These are phyloP conservation scores for Mycena albidolilacea DNA, from an alignment of 768 basidiomycete genomes.

Conservation along the genomic window DNA sequence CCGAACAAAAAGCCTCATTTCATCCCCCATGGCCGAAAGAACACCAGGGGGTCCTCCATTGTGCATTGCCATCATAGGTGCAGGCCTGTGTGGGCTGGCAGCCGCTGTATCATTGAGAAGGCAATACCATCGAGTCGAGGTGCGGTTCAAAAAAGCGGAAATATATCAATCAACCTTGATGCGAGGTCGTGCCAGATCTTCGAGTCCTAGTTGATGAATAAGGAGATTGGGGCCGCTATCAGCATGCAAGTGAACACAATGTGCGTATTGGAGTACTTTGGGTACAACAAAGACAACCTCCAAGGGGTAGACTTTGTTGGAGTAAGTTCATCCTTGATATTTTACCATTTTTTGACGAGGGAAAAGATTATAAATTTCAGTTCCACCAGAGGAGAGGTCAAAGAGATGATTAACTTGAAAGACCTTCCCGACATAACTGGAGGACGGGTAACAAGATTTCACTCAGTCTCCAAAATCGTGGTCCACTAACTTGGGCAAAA, in stretches of 20 bases:
- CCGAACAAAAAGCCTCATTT: too few species aligned
- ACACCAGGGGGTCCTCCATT: slow-evolving; percentile 11
- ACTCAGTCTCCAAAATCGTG: neutral
- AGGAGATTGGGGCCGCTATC: slow-evolving; percentile 33
- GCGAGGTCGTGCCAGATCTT: slow-evolving; percentile 34
- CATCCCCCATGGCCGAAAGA: neutral
- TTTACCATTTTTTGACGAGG: neutral
- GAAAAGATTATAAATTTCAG: slow-evolving; percentile 30
- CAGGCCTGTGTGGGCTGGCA: slow-evolving; percentile 32
- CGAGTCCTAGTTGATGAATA: slow-evolving; percentile 33
- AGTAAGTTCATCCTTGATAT: neutral
- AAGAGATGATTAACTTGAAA: neutral
- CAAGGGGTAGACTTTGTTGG: slow-evolving; percentile 30
- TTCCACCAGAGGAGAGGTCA: slow-evolving; percentile 16
- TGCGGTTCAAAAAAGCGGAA: slow-evolving; percentile 23
- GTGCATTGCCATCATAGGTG: slow-evolving; percentile 30
- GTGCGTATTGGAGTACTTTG: slow-evolving; percentile 26
- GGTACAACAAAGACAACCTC: slow-evolving; percentile 24
- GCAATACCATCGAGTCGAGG: slow-evolving; percentile 32
- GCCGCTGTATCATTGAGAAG: slow-evolving; percentile 30
- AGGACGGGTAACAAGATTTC: neutral
- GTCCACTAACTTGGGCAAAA: neutral
- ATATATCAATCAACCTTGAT: slow-evolving; percentile 12
- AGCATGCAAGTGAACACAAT: slow-evolving; percentile 30
- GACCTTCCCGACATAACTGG: neutral